Conservation (phyloP, 768 basidiomycete genomes). For the Crepidotus variabilis region DNA sequence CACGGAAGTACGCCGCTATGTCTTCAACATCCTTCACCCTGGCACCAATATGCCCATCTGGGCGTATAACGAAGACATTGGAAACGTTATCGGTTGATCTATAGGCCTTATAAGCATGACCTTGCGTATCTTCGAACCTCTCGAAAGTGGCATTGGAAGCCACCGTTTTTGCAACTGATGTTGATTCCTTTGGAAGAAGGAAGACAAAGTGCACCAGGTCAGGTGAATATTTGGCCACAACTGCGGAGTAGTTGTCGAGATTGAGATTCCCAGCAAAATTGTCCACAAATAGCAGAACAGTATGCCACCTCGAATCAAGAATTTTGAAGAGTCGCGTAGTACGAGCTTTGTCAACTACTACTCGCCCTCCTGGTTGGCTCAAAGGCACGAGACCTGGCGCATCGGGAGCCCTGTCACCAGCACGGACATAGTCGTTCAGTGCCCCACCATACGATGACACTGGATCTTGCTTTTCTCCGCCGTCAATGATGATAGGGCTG, state of each 20-base stretch:
- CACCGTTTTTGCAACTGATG: neutral
- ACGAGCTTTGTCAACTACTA: neutral
- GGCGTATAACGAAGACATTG: conserved; percentile 43
- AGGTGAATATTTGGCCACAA: neutral
- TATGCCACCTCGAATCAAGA: conserved; percentile 25
- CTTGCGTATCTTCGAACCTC: conserved; percentile 20
- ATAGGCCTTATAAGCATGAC: conserved; percentile 23
- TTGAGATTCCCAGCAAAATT: conserved; percentile 2
- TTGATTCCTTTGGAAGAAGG: neutral
- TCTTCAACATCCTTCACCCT: conserved; percentile 1
- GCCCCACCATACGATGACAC: conserved; percentile 23
- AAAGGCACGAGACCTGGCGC: conserved; percentile 23
- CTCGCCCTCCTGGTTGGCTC: neutral
- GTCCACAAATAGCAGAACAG: conserved; percentile 30
- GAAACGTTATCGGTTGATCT: conserved; percentile 47
- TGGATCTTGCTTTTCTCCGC: conserved; percentile 12
- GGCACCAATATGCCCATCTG: conserved; percentile 27
- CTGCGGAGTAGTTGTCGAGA: conserved; percentile 1
- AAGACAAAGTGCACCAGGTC: conserved; percentile 14
- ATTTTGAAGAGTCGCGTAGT: conserved; percentile 21
- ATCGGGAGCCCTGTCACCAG: conserved; percentile 47
- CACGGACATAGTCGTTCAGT: conserved; percentile 21
- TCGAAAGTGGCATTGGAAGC: conserved; percentile 1
- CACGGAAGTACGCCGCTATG: conserved; percentile 3
- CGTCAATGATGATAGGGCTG: conserved; percentile 45